Percentiles rank a stretch among this genome's conserved stretches.
Conservation (phyloP, 805 yeast species). For the Ogataea paradorogensis region DNA sequence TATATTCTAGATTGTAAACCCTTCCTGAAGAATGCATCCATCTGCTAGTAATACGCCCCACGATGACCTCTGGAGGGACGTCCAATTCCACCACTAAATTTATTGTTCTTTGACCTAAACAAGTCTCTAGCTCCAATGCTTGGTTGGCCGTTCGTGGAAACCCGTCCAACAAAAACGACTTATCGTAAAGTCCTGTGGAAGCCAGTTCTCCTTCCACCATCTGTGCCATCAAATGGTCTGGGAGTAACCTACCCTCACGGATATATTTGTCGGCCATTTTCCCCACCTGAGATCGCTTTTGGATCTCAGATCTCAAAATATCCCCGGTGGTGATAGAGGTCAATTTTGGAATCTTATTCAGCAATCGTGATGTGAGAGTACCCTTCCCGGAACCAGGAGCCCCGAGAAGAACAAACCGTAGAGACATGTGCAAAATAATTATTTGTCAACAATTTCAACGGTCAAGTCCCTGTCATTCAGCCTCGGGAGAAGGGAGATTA, state of each 20-base stretch:
- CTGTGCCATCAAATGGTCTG: conserved; percentile 65
- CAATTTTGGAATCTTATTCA: conserved; percentile 51
- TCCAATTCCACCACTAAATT: conserved; percentile 82
- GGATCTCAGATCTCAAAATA: conserved; percentile 66
- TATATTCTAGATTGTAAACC: conserved; percentile 79
- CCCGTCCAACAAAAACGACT: conserved; percentile 82
- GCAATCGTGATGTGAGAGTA: conserved; percentile 70
- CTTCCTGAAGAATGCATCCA: conserved; percentile 91
- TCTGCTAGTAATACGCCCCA: conserved; percentile 78
- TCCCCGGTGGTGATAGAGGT: conserved; percentile 81
- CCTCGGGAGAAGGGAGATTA: background rate
- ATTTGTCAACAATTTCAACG: background rate
- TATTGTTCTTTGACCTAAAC: conserved; percentile 40
- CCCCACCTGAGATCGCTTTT: conserved; percentile 53
- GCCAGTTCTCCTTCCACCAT: conserved; percentile 52
- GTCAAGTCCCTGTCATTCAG: background rate
- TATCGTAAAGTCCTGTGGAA: conserved; percentile 40
- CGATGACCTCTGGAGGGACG: conserved; percentile 81
- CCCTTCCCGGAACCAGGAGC: conserved; percentile 98
- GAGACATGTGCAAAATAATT: conserved; percentile 33
- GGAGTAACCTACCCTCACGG: conserved; percentile 62
- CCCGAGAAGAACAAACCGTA: conserved; percentile 73
- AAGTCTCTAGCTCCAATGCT: conserved; percentile 55
- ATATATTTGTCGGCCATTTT: conserved; percentile 53
- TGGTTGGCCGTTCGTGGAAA: conserved; percentile 82